Percentiles rank a stretch among this genome's conserved stretches.
phyloP scores from a whole-genome alignment of 2,329 filamentous ascomycete species.

The Juglanconis oblonga region DNA sequence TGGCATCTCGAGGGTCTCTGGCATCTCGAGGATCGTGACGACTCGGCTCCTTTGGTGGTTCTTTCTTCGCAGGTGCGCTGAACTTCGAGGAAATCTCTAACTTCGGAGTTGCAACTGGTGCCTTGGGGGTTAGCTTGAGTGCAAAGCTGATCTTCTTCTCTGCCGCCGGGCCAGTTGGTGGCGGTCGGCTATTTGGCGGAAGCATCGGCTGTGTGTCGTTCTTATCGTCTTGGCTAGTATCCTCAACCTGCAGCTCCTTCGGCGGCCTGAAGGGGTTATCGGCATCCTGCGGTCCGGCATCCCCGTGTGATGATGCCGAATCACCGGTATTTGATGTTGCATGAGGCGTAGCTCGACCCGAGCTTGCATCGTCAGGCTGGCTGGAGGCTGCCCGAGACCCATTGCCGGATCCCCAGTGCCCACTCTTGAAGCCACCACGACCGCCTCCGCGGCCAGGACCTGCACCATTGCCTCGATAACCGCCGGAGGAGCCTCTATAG shows the following conservation, averaged over 20 bases:
- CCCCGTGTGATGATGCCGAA: slow-evolving; percentile 20
- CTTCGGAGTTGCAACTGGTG: slow-evolving; percentile 54
- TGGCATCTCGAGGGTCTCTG: slow-evolving; percentile 9
- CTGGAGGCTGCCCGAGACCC: slow-evolving; percentile 22
- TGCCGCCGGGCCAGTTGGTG: slow-evolving; percentile 49
- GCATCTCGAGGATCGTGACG: slow-evolving; percentile 40
- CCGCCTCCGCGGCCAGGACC: slow-evolving; percentile 46
- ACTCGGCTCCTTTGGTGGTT: slow-evolving; percentile 33
- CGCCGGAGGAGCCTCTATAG: slow-evolving; percentile 45
- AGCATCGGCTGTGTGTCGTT: slow-evolving; percentile 50
- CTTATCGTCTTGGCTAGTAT: slow-evolving; percentile 50
- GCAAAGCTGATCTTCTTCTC: slow-evolving; percentile 86
- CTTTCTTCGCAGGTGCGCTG: slow-evolving; percentile 49
- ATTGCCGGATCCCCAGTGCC: slow-evolving; percentile 66
- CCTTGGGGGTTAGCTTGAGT: slow-evolving; percentile 72
- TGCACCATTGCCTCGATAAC: slow-evolving; percentile 59
- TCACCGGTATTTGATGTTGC: slow-evolving; percentile 16
- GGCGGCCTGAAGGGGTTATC: slow-evolving; percentile 62
- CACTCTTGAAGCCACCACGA: slow-evolving; percentile 61
- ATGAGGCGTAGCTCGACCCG: slow-evolving; percentile 21
- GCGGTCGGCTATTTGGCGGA: slow-evolving; percentile 48
- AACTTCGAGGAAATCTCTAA: slow-evolving; percentile 66
- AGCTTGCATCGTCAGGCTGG: slow-evolving; percentile 29
- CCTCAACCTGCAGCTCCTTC: slow-evolving; percentile 64
- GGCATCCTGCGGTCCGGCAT: slow-evolving; percentile 44